Base-by-base conservation (phyloP, 2,329 filamentous ascomycete genomes). In the Sporothrix dimorphospora region DNA sequence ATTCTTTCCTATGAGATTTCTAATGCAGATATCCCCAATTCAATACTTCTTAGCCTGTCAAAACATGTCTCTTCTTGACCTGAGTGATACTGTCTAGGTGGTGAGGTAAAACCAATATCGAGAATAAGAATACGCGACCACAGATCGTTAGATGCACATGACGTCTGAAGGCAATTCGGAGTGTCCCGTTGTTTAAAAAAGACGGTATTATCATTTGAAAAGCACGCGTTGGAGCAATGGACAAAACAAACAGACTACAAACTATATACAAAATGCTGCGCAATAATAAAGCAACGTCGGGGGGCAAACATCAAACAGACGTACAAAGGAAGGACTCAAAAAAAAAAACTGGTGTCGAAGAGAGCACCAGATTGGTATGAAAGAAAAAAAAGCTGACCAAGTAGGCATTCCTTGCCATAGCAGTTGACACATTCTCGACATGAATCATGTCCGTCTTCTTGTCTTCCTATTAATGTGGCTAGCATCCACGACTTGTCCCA, bases 21-120 rank as follows among this genome's bases (percentile, higher is more conserved):
- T 89, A 88, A 89, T 89, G 85, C 86, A 87, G 83, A 88, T 87
- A 87, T 87, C 84, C 74, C 74, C 74, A 75, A 75, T 74, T 74
- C 73, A 75, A 72, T 75, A 71, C 51, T 67, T 70, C 55, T 65
- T 72, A 73, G 65, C 24, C 63, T 69, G 30, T 40, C 9, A 1
- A 55, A 24, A 27, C 19, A 5, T 69, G 34, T 66, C 6, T n/a
- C 0, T 12, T 55, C n/a, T 30, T 24, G 21, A 6, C 4, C 12
- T 27, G 24, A 24, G 9, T 27, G 24, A 16, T 6, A 51, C 9
- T 30, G 9, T 55, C 24, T 55, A 27, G 4, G 30, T 34, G n/a
- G n/a, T 16, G 5, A 47, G 12, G 19, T 16, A n/a, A n/a, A n/a
- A n/a, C n/a, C n/a, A n/a, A n/a, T n/a, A 49, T 6, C 7, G 16